Evolutionary conservation across 352 stramenopile genomes (phyloP), one percentile per base, ranked within the genome.

Genomic region (Blastocystis sp.): DNA sequence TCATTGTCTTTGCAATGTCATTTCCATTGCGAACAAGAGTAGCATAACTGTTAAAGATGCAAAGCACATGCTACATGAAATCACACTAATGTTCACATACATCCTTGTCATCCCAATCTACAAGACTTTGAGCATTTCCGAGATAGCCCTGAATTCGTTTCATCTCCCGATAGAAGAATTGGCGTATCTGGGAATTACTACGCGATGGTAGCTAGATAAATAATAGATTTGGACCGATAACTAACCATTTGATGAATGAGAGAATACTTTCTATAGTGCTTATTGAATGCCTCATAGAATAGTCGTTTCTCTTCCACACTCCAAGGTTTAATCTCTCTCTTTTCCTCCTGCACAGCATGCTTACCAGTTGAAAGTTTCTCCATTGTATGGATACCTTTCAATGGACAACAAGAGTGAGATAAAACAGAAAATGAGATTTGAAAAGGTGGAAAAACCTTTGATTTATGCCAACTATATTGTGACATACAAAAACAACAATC

Each of bases 31-130:
- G 24, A 1, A 51, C 24, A 19, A 83, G 27, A 49, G 46, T 66
- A 4, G 29, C 51, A 27, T 83, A 83, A n/a, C 71, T 83, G n/a
- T 83, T 83, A 56, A 83, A 83, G 29, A 83, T 54, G 51, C 71
- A 83, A 24, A 83, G 49, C 16, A 83, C 42, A 65, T 83, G 19
- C 71, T 83, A 46, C 7, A 19, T 0, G 21, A 24, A 21, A 67
- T 6, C 71, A 1, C 21, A 21, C 0, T 19, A 21, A 9, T 11
- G 16, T 27, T 49, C 11, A 42, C 29, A 29, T 83, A 83, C 71
- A 24, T 83, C 71, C 49, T 66, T 83, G 71, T 83, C 71, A 24
- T 63, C 52, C 71, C 71, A 83, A 24, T 83, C 39, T 24, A 83
- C 51, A 43, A 83, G 27, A 83, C 29, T 83, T 24, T 83, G 71